Base-by-base conservation (phyloP, 1,284 basidiomycete species). In the Xerocomus minutiporus region DNA sequence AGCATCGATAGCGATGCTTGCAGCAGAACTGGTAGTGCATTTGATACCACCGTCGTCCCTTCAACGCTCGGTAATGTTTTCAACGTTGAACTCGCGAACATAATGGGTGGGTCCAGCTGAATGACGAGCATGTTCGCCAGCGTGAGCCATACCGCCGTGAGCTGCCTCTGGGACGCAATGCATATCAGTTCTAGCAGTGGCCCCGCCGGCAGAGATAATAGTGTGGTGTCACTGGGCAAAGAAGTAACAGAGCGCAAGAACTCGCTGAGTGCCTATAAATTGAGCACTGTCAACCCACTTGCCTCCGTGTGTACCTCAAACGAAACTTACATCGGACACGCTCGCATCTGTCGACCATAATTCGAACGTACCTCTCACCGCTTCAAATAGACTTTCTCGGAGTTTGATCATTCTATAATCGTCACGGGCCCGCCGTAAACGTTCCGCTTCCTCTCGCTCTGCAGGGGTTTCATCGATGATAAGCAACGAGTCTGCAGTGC, bases 71-170 rank as follows among this genome's bases (percentile, higher is more conserved):
- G 74, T 13, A 69, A 62, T 1, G 71, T 49, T 51, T 76, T 76
- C 32, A 80, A 65, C 20, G 71, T 61, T 50, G 73, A 75, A 15
- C 72, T 63, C 4, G 75, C 64, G 13, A 82, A 66, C 29, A 79
- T 72, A 3, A 77, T 71, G 0, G 89, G 87, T 2, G 91, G 86
- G 57, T 91, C 85, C 46, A 95, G 77, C 57, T 93, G 88, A 12
- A 83, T 79, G 48, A 89, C 78, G 20, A 95, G 75, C 60, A 90
- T 89, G 8, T 83, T 80, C 4, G 89, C 86, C 0, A 95, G 75
- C 11, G 83, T 82, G 9, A 95, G 76, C 93, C 93, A 96, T 1
- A 90, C 80, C 0, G 86, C 88, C 0, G 86, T 92, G 8, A 91
- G 74, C 54, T 86, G 83, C 31, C 83, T 75, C 59, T 86, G 83